Evolutionary conservation across 2,329 filamentous ascomycete species (phyloP), one percentile per base, ranked within the genome.

Genomic region (Alternaria sp.): DNA sequence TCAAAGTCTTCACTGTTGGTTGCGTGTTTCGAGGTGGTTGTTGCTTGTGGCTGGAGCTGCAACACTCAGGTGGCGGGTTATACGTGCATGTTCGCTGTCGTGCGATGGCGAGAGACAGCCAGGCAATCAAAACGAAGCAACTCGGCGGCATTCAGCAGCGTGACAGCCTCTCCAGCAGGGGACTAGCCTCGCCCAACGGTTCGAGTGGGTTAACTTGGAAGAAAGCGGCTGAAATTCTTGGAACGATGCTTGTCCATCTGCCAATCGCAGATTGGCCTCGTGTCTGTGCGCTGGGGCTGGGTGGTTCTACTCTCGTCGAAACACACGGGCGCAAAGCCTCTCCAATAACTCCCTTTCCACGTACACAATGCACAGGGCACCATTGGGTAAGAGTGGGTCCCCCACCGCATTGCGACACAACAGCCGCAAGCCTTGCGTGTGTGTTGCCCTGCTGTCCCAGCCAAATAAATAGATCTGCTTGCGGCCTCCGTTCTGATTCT

Each of bases 181-280:
- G 54, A 18, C 44, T 56, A 58, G 56, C 32, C 55, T 52, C 34
- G 43, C 42, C 54, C 47, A 61, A 59, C 59, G 59, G 59, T 47
- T 51, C 53, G 43, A 26, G 32, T 51, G 53, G 41, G 34, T 39
- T 30, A 53, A 51, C 53, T 64, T 48, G 59, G 56, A 58, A 54
- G 41, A n/a, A 26, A 22, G 39, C 36, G 36, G 48, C 48, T 49
- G 28, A 24, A 46, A 62, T 61, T 57, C 64, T 67, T 67, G 64
- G 64, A 63, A 61, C 47, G 57, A 63, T 65, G 64, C 64, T 67
- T 65, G 64, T 63, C 52, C 55, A 36, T 42, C 36, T 61, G 48
- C 59, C 59, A 52, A 59, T 62, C 51, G 49, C 30, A 52, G 38
- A 32, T 18, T 32, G 51, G 43, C 20, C 30, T 22, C 16, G 42